A percentile compares a stretch with the other conserved stretches of the same genome.
Conservation (phyloP, 257 asterid species). For the Mitragyna speciosa region DNA sequence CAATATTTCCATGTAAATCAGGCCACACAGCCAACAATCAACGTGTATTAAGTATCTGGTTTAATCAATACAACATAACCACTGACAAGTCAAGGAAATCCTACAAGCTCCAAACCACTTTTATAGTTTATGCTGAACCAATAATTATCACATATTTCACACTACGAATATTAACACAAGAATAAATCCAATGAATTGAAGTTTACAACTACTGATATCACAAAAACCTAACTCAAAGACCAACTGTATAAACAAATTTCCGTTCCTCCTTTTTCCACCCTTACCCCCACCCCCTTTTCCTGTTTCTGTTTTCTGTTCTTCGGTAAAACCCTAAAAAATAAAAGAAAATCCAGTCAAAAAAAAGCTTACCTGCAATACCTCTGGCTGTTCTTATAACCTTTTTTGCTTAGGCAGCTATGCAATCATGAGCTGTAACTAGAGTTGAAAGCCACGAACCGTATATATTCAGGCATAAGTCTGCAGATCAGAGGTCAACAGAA, state of each 20-base stretch:
- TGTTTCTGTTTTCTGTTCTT: conserved; percentile 31
- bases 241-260: conserved; percentile 27
- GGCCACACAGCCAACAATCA: neutral
- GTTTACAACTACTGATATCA: conserved; percentile 28
- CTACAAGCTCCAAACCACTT: conserved; percentile 8
- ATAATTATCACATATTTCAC: conserved; percentile 42
- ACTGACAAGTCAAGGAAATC: conserved; percentile 16
- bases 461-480: conserved; percentile 19
- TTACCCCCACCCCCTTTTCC: conserved; percentile 2
- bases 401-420: conserved; percentile 8
- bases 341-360: conserved; percentile 28
- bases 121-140: conserved; percentile 7
- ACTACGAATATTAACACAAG: conserved; percentile 54
- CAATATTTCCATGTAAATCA: neutral
- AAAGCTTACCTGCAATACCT: conserved; percentile 26
- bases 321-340: conserved; percentile 27
- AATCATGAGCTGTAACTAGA: neutral
- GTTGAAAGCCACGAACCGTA: conserved; percentile 3
- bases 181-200: conserved; percentile 68
- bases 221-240: conserved; percentile 29
- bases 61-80: conserved; percentile 10
- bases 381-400: conserved; percentile 19
- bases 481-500: conserved; percentile 20
- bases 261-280: neutral
- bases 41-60: conserved; percentile 4